These are phyloP conservation scores for Rhynchospora breviuscula DNA, from an alignment of 176 grass and related monocot genomes.

Conservation along the genomic window DNA sequence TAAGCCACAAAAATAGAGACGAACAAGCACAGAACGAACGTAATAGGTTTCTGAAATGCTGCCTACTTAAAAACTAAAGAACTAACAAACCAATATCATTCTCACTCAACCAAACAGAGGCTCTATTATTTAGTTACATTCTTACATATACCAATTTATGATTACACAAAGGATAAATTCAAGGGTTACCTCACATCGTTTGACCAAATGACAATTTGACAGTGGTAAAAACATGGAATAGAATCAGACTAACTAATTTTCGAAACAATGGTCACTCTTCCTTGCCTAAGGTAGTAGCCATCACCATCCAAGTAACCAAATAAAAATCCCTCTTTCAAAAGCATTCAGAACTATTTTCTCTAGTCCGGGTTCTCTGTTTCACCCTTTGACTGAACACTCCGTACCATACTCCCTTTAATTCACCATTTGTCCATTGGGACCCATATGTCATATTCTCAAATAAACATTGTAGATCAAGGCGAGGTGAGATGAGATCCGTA, in stretches of 20 bases:
- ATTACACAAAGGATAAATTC: background rate
- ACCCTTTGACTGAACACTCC: background rate
- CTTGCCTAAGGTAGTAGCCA: background rate
- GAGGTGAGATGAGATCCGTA: too few relatives aligned
- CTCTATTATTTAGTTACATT: slow-evolving; percentile 13
- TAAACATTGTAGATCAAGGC: too few relatives aligned
- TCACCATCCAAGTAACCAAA: slow-evolving; percentile 8
- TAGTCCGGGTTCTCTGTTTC: background rate
- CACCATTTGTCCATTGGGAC: background rate
- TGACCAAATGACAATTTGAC: too few relatives aligned
- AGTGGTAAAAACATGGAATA: background rate
- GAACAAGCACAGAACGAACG: background rate
- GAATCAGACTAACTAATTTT: background rate
- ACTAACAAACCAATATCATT: background rate
- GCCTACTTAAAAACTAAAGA: background rate
- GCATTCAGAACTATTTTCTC: background rate
- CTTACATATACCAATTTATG: background rate
- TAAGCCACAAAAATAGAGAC: background rate
- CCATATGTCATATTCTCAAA: background rate
- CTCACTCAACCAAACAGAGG: background rate
- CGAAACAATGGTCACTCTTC: background rate
- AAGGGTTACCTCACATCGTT: background rate
- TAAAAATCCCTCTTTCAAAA: background rate
- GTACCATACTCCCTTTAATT: background rate
- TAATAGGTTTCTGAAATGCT: background rate